Conservation (phyloP, 495 filamentous ascomycete genomes). For the Xylaria venustula region DNA sequence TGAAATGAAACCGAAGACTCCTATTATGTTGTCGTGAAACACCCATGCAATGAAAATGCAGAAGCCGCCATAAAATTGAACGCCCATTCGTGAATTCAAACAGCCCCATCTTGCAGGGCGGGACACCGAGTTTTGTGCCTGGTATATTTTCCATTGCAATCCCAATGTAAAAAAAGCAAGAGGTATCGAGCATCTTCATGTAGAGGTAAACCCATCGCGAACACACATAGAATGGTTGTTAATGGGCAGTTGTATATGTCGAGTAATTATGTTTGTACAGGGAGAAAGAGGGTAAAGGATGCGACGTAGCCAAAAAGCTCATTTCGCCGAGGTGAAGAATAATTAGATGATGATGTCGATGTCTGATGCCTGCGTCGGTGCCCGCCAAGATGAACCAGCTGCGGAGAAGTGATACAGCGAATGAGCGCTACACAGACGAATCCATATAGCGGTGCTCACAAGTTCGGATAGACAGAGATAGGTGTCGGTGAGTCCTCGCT, state of each 20-base stretch:
- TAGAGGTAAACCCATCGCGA: constrained; percentile 23
- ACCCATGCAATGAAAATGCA: constrained; percentile 40
- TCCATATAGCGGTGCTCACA: constrained; percentile 30
- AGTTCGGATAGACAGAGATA: constrained; percentile 22
- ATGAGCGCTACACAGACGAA: constrained; percentile 26
- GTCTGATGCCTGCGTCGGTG: constrained; percentile 31
- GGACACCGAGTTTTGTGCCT: constrained; percentile 26
- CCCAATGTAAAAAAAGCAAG: constrained; percentile 31
- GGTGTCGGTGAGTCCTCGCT: constrained; percentile 22
- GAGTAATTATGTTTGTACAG: constrained; percentile 37
- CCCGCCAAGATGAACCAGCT: constrained; percentile 33
- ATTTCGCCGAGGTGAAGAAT: constrained; percentile 24
- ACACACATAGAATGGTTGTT: constrained; percentile 11
- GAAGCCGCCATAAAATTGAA: constrained; percentile 31
- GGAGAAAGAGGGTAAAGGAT: constrained; percentile 25
- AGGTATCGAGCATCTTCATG: constrained; percentile 38
- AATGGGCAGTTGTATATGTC: constrained; percentile 34
- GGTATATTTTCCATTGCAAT: constrained; percentile 24
- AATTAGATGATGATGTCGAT: constrained; percentile 28
- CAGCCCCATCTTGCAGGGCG: constrained; percentile 31
- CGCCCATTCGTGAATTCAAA: constrained; percentile 31
- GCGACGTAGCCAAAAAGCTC: constrained; percentile 20
- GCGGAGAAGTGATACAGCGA: constrained; percentile 22
- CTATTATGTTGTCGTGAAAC: constrained; percentile 37
- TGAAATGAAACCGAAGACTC: constrained; percentile 33